Percentiles rank a stretch among this genome's conserved stretches.
phyloP scores from a whole-genome alignment of 805 yeast species.

The Nakazawaea anatomiae region DNA sequence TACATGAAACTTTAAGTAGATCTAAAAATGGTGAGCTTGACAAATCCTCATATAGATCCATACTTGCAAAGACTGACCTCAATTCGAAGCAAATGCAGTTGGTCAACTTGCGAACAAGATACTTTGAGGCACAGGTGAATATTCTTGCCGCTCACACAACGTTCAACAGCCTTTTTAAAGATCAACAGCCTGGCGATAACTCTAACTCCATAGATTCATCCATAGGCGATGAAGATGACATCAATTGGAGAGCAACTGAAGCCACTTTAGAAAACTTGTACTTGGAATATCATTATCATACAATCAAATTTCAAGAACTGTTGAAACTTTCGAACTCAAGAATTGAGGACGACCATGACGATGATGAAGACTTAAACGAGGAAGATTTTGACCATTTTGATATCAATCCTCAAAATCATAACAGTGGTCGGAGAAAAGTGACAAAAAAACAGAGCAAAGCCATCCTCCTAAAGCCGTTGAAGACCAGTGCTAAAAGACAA shows the following conservation, averaged over 20 bases:
- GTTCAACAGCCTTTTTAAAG: conserved; percentile 10
- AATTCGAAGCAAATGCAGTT: conserved; percentile 13
- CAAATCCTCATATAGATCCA: not conserved
- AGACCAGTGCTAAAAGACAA: conserved; percentile 5
- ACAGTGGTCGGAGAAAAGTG: not conserved
- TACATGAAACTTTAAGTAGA: conserved; percentile 5
- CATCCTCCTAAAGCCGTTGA: conserved; percentile 7
- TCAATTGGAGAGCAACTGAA: conserved; percentile 39
- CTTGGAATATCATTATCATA: conserved; percentile 32
- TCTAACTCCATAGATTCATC: not conserved
- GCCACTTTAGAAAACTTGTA: conserved; percentile 39
- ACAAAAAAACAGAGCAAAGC: conserved; percentile 4
- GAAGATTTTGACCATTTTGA: not conserved
- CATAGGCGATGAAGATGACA: conserved; percentile 23
- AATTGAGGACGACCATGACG: not conserved
- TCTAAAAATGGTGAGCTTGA: not conserved
- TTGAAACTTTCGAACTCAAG: not conserved
- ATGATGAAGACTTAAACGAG: not conserved
- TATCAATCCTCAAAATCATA: not conserved
- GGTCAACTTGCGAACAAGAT: conserved; percentile 25
- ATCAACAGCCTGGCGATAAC: conserved; percentile 10
- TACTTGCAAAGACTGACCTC: not conserved
- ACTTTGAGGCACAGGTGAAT: conserved; percentile 27
- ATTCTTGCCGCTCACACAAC: conserved; percentile 18
- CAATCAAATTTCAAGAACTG: conserved; percentile 10